Base-by-base conservation (phyloP, 352 stramenopile genomes). In the Phytophthora sansomeana region DNA sequence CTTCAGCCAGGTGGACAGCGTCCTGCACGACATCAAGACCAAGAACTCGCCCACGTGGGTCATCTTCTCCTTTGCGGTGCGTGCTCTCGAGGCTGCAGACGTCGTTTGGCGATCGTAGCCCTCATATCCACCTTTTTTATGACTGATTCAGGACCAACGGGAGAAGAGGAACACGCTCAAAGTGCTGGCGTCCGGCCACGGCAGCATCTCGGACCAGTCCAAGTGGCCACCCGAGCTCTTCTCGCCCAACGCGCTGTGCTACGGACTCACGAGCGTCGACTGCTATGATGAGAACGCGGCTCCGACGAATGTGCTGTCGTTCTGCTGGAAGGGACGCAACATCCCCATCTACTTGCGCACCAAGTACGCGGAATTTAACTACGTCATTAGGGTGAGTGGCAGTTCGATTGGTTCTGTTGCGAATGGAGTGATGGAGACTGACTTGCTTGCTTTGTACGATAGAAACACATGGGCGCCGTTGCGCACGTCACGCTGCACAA, bases 281-380 rank as follows among this genome's bases (percentile, higher is more conserved):
- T 88, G 85, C 35, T 79, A 89, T 29, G 78, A 88, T 35, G 77
- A 87, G 35, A 81, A 90, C 49, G 61, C 59, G n/a, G 74, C 87
- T 30, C 81, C 85, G 16, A 83, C 85, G 13, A 89, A 80, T 29
- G 88, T 93, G 35, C 57, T 95, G 24, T 96, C 89, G 26, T 95
- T 95, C 49, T 95, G 87, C 76, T 96, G 89, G 89, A 96, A 96
- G 78, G 89, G 89, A 44, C 72, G 81, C n/a, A 93, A 83, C 49
- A 64, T 95, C 8, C 87, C 89, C 3, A 94, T 96, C 53, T 92
- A 93, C 42, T 42, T 95, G 38, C 85, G 89, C 46, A 93, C 86
- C 6, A 96, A 96, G 57, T 93, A 91, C 72, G 87, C 87, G 4
- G 89, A 96, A 69, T 96, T 94, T 67, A 92, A 96, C 65, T 89